Evolutionary conservation across 2,329 filamentous ascomycete genomes (phyloP), one percentile per base, ranked within the genome.

Genomic region (Albophoma yamanashiensis): DNA sequence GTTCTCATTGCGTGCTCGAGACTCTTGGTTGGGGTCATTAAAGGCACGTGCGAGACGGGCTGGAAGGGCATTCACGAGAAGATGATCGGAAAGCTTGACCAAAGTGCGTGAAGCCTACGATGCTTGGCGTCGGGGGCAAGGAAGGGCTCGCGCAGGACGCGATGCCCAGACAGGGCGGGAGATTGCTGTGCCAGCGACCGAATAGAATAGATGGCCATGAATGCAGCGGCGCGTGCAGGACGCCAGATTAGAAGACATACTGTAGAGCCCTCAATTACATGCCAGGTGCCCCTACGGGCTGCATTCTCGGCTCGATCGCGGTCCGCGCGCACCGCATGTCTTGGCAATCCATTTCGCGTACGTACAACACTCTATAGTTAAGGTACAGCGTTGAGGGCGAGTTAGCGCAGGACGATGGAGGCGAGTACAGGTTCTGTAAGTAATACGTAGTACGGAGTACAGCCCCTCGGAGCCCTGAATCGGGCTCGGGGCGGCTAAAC

Each of bases 21-120:
- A 59, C 65, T 84, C 31, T 65, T 85, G 58, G 62, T 82, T 7
- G 72, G 76, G 2, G 71, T 81, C 27, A 76, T 84, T 34, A 82
- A 77, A 69, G 70, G 70, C 40, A 76, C 81, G 58, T 82, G 81
- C 58, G 81, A 84, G 64, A 68, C 65, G 27, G 79, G 78, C 9
- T 82, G 80, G 79, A 68, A 68, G 60, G 72, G 70, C 31, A 80
- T 84, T 27, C 82, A 84, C 61, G 72, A 67, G n/a, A 79, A 76
- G 68, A 76, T 84, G 71, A 59, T 72, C 4, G 63, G 64, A 40
- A 73, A 74, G 64, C 64, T 81, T 52, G 47, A 39, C 39, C 31
- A 57, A 50, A 47, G 56, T 22, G 6, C 20, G 38, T 59, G 31
- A 55, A n/a, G 3, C 27, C 7, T n/a, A 45, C 20, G 1, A 31